Evolutionary conservation across 495 filamentous ascomycete species (phyloP), one percentile per base, ranked within the genome.

Genomic region (Penicillium steckii): DNA sequence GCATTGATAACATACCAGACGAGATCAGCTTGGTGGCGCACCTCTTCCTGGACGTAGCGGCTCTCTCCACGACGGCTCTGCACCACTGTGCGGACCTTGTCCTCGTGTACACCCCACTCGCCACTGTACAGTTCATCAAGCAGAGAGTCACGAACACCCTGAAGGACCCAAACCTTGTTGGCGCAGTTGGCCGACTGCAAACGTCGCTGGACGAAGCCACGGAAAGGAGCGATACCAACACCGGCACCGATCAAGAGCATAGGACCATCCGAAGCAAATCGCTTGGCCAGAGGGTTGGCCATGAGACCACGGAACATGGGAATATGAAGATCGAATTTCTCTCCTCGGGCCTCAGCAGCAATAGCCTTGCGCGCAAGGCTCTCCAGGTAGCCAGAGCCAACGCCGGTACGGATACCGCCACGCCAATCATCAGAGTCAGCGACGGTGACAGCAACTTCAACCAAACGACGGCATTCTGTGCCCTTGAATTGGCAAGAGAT

Each of bases 271-370:
- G 87, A 83, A 5, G 85, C 82, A 62, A 97, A 98, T 62, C 95
- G 83, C 61, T 83, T 87, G 15, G 92, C 92, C 5, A 98, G 79
- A 1, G 94, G 94, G 68, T 98, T 98, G 41, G 91, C 84, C 94
- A 98, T 98, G n/a, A 98, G 77, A 3, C 94, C 94, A 59, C 95
- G 90, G 80, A 98, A 98, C 88, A 98, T 96, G 48, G 95, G 95
- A 19, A 96, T 72, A 46, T 89, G 81, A 27, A 97, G 57, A 49
- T 88, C 79, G 2, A 82, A 77, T 52, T 68, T 66, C 15, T 63
- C 57, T 5, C 78, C 67, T 22, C 74, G 73, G 21, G 78, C 66
- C 53, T 88, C 80, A 5, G 85, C 84, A 12, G 81, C 76, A 59
- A 91, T 78, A 57, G 88, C 85, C 50, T 75, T 73, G 10, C 76